Base-by-base conservation (phyloP, 805 yeast species). In the Jamesozyma gamospora region DNA sequence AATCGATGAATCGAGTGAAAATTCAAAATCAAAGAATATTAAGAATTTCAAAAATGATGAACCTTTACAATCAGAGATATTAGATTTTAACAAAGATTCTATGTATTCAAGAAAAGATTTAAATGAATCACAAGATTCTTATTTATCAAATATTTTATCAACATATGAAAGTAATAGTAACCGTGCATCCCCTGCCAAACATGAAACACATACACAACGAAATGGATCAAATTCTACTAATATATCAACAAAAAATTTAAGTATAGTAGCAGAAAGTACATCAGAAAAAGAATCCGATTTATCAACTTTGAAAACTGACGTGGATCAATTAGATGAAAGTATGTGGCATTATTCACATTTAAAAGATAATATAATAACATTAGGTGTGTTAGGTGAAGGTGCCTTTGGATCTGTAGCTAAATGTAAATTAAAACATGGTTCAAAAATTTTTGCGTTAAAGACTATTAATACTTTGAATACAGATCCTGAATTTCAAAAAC, bases 341-440 rank as follows among this genome's bases (percentile, higher is more conserved):
- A 86, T 79, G 37, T 88, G 96, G 96, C 72, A 75, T 47, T 50
- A 60, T 3, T 64, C 79, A 2, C 45, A 46, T 31, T 69, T 74
- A 39, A 59, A 66, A 24, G 74, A 75, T 36, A 72, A 76, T 34
- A 83, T 92, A 28, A 65, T 73, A 7, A 86, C 84, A 40, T 47
- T 88, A 29, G 78, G 77, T 16, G 70, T 75, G 24, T 60, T 90
- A 17, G 98, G 98, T 15, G 97, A 92, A 64, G 98, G 98, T 14
- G 80, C 85, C 28, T 95, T 96, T 13, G 98, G 97, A 0, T 72
- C 84, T 10, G 98, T 90, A 10, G 71, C 80, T 16, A 79, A 85
- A 56, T 90, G 97, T 60, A 65, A 66, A 41, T 65, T 90, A 38
- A 66, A 65, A 41, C 53, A 71, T 32, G 80, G 82, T 8, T 56